Evolutionary conservation across 1,139 yeast species (phyloP).

Genomic region (Pichia kudriavzevii): DNA sequence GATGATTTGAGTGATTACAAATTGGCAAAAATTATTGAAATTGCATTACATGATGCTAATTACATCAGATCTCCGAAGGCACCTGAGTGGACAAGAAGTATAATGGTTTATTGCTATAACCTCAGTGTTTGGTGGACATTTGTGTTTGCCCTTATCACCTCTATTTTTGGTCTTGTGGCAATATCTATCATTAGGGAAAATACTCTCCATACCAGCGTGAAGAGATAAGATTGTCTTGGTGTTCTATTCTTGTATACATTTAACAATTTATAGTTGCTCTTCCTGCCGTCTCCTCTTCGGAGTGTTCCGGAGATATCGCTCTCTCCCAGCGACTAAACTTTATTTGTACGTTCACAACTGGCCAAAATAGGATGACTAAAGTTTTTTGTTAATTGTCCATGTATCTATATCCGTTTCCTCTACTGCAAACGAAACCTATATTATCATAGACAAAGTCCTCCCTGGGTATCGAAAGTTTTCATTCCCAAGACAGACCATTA

Average conservation of each 20-base stretch:
- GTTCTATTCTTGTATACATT: not conserved
- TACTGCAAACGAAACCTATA: too few species aligned
- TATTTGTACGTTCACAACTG: too few species aligned
- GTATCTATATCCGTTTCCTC: too few species aligned
- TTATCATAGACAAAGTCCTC: too few species aligned
- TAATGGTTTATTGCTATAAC: constrained; percentile 35
- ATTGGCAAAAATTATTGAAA: constrained; percentile 31
- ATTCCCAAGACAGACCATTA: too few species aligned
- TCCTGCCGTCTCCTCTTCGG: too few species aligned
- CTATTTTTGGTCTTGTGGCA: constrained; percentile 30
- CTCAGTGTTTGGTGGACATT: constrained; percentile 36
- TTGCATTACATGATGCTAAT: constrained; percentile 38
- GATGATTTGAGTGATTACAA: constrained; percentile 24
- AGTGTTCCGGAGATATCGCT: too few species aligned
- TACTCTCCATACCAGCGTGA: constrained; percentile 25
- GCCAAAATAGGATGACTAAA: too few species aligned
- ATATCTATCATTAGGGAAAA: constrained; percentile 39
- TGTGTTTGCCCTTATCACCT: constrained; percentile 25
- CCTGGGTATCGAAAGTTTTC: too few species aligned
- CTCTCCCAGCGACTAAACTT: too few species aligned
- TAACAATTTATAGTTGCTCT: too few species aligned
- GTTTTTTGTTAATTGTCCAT: too few species aligned
- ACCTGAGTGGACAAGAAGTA: constrained; percentile 32
- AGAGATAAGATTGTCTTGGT: constrained; percentile 17
- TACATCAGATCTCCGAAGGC: constrained; percentile 31